These are phyloP conservation scores for Fragaria ananassa DNA, from an alignment of 306 rosid species.

Conservation along the genomic window DNA sequence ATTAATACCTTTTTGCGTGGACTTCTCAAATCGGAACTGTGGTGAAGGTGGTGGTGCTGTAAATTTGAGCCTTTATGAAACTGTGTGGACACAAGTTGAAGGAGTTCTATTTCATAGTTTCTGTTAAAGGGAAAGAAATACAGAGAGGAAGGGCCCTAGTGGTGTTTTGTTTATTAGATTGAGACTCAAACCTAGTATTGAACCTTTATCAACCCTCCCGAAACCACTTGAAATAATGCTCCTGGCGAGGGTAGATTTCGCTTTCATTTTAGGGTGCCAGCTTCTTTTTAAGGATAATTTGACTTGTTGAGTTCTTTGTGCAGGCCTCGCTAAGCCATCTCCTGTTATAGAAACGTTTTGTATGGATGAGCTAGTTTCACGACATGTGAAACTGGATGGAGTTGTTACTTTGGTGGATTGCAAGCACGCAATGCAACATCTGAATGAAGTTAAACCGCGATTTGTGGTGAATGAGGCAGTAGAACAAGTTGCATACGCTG, in stretches of 20 bases:
- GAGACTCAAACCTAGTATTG: neutral
- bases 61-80: constrained; percentile 2
- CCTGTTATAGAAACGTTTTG: constrained; percentile 91
- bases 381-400: constrained; percentile 79
- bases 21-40: neutral
- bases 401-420: constrained; percentile 91
- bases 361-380: constrained; percentile 66
- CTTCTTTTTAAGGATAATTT: neutral
- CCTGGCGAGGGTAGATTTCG: neutral
- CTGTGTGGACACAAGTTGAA: neutral
- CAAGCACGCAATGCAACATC: constrained; percentile 77
- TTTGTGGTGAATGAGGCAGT: constrained; percentile 94
- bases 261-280: neutral
- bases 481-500: constrained; percentile 94
- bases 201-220: neutral
- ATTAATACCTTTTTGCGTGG: neutral
- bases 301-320: constrained; percentile 21
- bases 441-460: constrained; percentile 85
- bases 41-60: neutral
- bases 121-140: neutral
- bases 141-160: neutral
- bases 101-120: neutral
- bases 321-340: constrained; percentile 90
- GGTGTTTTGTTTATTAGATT: neutral
- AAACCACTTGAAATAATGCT: neutral